These are phyloP conservation scores for Suillus weaverae DNA, from an alignment of 768 basidiomycete species.

Conservation along the genomic window DNA sequence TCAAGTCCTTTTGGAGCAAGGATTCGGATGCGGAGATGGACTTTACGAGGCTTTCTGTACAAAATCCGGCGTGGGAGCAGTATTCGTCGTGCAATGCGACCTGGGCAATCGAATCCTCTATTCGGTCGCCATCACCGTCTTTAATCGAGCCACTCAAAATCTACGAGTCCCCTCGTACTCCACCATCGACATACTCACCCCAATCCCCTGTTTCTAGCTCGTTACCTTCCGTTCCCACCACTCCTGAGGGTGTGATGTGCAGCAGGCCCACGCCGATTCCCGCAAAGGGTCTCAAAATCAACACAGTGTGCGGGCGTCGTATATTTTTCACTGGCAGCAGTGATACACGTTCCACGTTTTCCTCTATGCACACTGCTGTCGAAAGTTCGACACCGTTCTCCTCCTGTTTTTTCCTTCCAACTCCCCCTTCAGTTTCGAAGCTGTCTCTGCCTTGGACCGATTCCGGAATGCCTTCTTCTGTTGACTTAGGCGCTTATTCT, in stretches of 20 bases:
- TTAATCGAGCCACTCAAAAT: conserved; percentile 39
- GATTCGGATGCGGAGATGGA: conserved; percentile 41
- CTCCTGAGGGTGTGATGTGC: conserved; percentile 53
- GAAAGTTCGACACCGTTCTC: conserved; percentile 59
- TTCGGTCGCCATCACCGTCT: conserved; percentile 44
- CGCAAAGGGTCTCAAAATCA: conserved; percentile 54
- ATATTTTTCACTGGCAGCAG: conserved; percentile 40
- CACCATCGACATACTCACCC: conserved; percentile 53
- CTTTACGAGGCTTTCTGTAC: conserved; percentile 28
- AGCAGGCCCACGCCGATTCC: conserved; percentile 34
- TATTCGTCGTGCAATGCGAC: conserved; percentile 51
- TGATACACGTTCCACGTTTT: conserved; percentile 46
- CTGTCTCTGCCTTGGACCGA: conserved; percentile 34
- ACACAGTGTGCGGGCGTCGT: conserved; percentile 46
- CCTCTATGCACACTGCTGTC: conserved; percentile 77
- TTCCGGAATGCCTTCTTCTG: conserved; percentile 38
- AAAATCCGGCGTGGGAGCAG: conserved; percentile 34
- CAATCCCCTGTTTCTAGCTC: conserved; percentile 40
- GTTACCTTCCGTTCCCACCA: conserved; percentile 51
- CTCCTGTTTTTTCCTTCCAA: conserved; percentile 55
- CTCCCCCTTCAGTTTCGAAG: conserved; percentile 42
- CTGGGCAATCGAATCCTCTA: conserved; percentile 54
- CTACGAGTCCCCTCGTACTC: conserved; percentile 48
- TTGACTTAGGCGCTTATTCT: conserved; percentile 38
- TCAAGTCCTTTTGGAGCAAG: conserved; percentile 61